Conservation (phyloP, 768 basidiomycete genomes). For the Rhodotorula toruloides region DNA sequence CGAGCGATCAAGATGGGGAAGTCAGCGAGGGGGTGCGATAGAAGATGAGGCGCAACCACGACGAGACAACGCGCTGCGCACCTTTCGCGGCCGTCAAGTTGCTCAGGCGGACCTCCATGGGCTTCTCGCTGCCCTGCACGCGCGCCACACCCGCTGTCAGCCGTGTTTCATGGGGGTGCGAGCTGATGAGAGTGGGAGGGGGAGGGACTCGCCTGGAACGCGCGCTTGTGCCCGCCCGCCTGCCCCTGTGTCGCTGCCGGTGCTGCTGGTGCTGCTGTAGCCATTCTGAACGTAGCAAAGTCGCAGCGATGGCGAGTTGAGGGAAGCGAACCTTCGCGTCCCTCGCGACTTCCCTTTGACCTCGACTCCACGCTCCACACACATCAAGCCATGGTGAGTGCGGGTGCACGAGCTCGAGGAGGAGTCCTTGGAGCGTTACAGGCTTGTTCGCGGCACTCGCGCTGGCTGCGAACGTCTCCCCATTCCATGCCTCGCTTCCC, state of each 20-base stretch:
- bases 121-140: conserved; percentile 67
- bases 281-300: not conserved
- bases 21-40: not conserved
- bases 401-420: no score
- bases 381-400: no score
- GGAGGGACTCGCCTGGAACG: conserved; percentile 37
- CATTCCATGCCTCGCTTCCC: no score
- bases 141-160: not conserved
- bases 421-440: no score
- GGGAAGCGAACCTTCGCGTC: not conserved
- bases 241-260: conserved; percentile 14
- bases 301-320: not conserved
- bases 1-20: not conserved
- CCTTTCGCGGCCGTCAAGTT: conserved; percentile 94
- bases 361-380: no score
- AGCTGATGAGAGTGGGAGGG: not conserved
- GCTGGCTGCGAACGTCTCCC: no score
- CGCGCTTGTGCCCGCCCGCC: conserved; percentile 15
- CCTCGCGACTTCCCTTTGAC: no score
- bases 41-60: not conserved
- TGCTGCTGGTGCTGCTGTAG: conserved; percentile 21
- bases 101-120: conserved; percentile 93
- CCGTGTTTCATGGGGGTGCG: no score
- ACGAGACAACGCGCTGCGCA: conserved; percentile 27
- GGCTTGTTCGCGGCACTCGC: no score